phyloP scores from a whole-genome alignment of 2,329 filamentous ascomycete species.

The Boeremia lycopersici region DNA sequence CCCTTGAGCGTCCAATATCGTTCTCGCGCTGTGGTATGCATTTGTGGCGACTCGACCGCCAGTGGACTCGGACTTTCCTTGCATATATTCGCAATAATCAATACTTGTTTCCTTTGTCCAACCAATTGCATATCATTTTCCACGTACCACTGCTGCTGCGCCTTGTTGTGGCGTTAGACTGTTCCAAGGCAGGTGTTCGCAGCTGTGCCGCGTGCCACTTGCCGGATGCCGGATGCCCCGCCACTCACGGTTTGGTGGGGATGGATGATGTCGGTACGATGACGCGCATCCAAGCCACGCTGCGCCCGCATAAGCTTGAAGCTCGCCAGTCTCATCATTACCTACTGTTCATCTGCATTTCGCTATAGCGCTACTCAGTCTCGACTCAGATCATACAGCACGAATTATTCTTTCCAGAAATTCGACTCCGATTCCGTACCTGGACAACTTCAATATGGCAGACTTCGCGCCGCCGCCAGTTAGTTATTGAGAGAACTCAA shows the following conservation, averaged over 20 bases:
- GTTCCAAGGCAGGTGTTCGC: constrained; percentile 12
- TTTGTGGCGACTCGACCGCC: constrained; percentile 18
- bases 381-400: not conserved
- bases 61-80: constrained; percentile 24
- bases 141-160: not conserved
- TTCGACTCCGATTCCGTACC: not conserved
- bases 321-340: not conserved
- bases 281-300: constrained; percentile 20
- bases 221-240: constrained; percentile 8
- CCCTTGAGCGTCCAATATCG: constrained; percentile 29
- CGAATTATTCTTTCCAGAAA: not conserved
- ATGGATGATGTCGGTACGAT: constrained; percentile 27
- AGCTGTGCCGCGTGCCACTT: not conserved
- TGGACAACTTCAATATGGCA: constrained; percentile 27
- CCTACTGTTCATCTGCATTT: not conserved
- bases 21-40: constrained; percentile 14
- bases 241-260: constrained; percentile 9
- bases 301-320: not conserved
- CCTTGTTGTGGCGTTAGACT: constrained; percentile 1
- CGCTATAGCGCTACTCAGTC: not conserved
- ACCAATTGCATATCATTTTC: not conserved
- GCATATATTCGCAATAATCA: constrained; percentile 35
- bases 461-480: constrained; percentile 46
- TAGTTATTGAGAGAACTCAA: constrained; percentile 15
- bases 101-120: constrained; percentile 14